These are phyloP conservation scores for Mycena alexandri DNA, from an alignment of 768 basidiomycete species.

Conservation along the genomic window DNA sequence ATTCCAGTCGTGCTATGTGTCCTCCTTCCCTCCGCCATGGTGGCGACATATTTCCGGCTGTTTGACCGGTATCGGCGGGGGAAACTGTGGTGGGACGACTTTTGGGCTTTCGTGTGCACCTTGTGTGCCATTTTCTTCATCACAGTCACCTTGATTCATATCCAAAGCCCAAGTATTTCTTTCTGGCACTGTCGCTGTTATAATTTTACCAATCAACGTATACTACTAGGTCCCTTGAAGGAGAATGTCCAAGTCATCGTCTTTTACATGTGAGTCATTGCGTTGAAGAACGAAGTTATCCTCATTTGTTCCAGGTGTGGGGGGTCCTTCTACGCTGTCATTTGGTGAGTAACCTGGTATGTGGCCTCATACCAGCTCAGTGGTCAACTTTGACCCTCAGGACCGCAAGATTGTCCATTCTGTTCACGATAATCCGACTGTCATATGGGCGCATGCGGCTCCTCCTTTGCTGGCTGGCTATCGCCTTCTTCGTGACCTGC, in stretches of 20 bases:
- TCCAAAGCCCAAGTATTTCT: background rate
- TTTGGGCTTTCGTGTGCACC: slow-evolving; percentile 10
- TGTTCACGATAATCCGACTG: slow-evolving; percentile 57
- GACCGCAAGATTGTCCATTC: slow-evolving; percentile 55
- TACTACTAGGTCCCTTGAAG: background rate
- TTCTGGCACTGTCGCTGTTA: background rate
- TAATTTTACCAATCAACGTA: background rate
- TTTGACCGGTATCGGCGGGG: slow-evolving; percentile 1
- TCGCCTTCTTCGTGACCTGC: slow-evolving; percentile 40
- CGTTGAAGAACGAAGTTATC: background rate
- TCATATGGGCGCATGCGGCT: slow-evolving; percentile 40
- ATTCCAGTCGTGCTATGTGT: slow-evolving; percentile 11
- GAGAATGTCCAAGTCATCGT: background rate
- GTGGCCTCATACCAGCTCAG: no score
- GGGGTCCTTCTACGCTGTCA: slow-evolving; percentile 41
- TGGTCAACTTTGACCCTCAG: slow-evolving; percentile 30
- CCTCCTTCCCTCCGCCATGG: slow-evolving; percentile 6
- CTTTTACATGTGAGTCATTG: slow-evolving; percentile 5
- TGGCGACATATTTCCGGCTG: slow-evolving; percentile 11
- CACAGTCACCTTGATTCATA: background rate
- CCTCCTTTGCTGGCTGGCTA: slow-evolving; percentile 41
- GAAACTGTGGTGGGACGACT: slow-evolving; percentile 15
- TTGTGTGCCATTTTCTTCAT: slow-evolving; percentile 5
- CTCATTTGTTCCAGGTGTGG: slow-evolving; percentile 11
- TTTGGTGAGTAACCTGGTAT: slow-evolving; percentile 37